Evolutionary conservation across 2,329 filamentous ascomycete genomes (phyloP).

Genomic region (Macroventuria anomochaeta): DNA sequence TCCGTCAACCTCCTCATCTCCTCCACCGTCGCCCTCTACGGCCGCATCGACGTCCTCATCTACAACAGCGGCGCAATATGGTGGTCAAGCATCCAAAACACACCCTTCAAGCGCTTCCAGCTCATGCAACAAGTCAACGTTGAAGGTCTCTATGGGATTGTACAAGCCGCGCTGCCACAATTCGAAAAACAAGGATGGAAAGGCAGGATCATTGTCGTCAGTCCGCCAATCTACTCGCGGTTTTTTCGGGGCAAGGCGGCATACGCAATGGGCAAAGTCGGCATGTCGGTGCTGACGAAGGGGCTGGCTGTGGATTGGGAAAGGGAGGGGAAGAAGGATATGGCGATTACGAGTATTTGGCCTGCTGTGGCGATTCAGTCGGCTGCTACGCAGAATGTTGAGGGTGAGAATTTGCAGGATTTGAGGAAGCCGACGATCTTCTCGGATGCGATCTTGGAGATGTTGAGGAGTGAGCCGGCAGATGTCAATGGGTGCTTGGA

Average conservation of each 20-base stretch:
- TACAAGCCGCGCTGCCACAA: constrained; percentile 73
- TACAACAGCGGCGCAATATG: constrained; percentile 89
- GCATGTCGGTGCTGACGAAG: constrained; percentile 81
- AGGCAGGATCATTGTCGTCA: constrained; percentile 77
- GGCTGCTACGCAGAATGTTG: constrained; percentile 68
- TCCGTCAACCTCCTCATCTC: constrained; percentile 2
- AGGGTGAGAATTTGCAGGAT: constrained; percentile 58
- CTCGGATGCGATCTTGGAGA: constrained; percentile 77
- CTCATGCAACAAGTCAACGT: constrained; percentile 58
- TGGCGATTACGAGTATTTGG: constrained; percentile 85
- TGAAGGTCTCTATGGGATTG: constrained; percentile 75
- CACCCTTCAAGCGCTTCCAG: constrained; percentile 76
- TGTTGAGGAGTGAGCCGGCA: constrained; percentile 66
- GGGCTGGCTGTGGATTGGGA: constrained; percentile 83
- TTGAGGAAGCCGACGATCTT: constrained; percentile 75
- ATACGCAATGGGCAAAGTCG: constrained; percentile 79
- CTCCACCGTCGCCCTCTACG: constrained; percentile 63
- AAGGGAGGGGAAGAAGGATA: constrained; percentile 67
- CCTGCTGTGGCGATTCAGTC: constrained; percentile 80
- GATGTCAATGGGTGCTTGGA: constrained; percentile 74
- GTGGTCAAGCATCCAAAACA: constrained; percentile 78
- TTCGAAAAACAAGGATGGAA: constrained; percentile 59
- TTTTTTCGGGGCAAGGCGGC: constrained; percentile 88
- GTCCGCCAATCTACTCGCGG: constrained; percentile 82
- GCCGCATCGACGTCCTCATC: constrained; percentile 73